Evolutionary conservation across 73 alveolate genomes (phyloP).

Genomic region (Blepharisma japonicum): DNA sequence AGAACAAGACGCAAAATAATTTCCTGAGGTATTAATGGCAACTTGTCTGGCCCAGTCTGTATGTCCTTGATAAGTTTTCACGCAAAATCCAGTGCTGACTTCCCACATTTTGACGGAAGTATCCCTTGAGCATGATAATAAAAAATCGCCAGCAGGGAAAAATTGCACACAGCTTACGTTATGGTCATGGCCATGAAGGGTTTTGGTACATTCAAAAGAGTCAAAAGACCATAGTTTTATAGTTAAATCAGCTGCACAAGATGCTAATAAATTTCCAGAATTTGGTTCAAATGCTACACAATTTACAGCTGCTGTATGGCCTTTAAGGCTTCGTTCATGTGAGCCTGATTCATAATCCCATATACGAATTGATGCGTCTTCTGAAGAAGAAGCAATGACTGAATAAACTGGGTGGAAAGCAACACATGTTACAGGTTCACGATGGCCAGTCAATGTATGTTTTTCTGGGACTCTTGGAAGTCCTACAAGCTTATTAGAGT

Average conservation of each 20-base stretch:
- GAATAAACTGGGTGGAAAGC: conserved; percentile 68
- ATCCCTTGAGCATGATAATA: conserved; percentile 86
- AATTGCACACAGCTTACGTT: conserved; percentile 75
- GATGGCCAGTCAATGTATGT: conserved; percentile 74
- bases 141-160: conserved; percentile 73
- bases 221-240: conserved; percentile 87
- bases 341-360: conserved; percentile 89
- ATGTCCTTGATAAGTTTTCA: conserved; percentile 79
- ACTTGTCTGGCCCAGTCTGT: conserved; percentile 87
- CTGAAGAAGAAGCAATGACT: conserved; percentile 77
- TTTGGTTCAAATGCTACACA: conserved; percentile 72
- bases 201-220: conserved; percentile 61
- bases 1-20: conserved; percentile 70
- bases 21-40: conserved; percentile 63
- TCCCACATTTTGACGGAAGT: conserved; percentile 90
- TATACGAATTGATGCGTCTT: conserved; percentile 78
- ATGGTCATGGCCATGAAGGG: conserved; percentile 95
- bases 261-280: conserved; percentile 62
- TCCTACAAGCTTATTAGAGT: not conserved
- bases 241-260: conserved; percentile 79
- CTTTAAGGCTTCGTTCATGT: conserved; percentile 70
- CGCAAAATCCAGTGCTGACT: conserved; percentile 79
- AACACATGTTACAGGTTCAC: conserved; percentile 64
- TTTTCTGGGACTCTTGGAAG: conserved; percentile 72
- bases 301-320: conserved; percentile 85